Evolutionary conservation across 1,284 basidiomycete genomes (phyloP).

Genomic region (Heliocybe sulcata): DNA sequence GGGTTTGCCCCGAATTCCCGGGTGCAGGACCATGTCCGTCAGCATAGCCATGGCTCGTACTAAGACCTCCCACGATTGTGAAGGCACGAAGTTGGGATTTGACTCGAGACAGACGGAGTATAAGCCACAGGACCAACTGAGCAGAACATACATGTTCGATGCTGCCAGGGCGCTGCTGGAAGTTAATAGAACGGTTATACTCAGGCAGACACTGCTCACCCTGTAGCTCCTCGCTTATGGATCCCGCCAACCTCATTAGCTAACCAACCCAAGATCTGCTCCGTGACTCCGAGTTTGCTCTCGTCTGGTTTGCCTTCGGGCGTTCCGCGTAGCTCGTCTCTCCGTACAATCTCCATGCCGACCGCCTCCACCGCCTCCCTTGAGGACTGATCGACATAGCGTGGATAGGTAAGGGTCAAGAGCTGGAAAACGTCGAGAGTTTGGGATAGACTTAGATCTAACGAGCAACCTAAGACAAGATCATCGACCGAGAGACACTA

Average conservation of each 20-base stretch:
- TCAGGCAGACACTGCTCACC: slow-evolving; percentile 29
- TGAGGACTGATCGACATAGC: slow-evolving; percentile 69
- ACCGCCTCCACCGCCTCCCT: slow-evolving; percentile 64
- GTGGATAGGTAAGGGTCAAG: slow-evolving; percentile 67
- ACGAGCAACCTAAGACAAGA: slow-evolving; percentile 5
- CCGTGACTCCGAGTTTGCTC: slow-evolving; percentile 47
- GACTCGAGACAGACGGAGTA: slow-evolving; percentile 43
- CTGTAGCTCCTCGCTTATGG: slow-evolving; percentile 35
- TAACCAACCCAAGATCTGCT: slow-evolving; percentile 69
- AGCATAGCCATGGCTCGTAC: slow-evolving; percentile 47
- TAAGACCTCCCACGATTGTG: slow-evolving; percentile 42
- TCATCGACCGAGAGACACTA: background rate
- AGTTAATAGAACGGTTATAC: slow-evolving; percentile 8
- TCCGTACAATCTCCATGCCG: slow-evolving; percentile 51
- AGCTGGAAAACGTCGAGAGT: slow-evolving; percentile 67
- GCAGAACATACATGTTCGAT: slow-evolving; percentile 60
- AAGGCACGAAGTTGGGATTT: slow-evolving; percentile 35
- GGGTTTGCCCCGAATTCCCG: slow-evolving; percentile 43
- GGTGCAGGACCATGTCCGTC: slow-evolving; percentile 49
- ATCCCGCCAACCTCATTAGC: slow-evolving; percentile 54
- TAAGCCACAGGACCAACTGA: slow-evolving; percentile 68
- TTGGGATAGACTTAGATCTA: slow-evolving; percentile 62
- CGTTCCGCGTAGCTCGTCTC: slow-evolving; percentile 45
- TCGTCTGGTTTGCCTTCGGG: slow-evolving; percentile 29
- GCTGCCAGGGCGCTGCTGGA: slow-evolving; percentile 49